Evolutionary conservation across 2,329 filamentous ascomycete species (phyloP), one percentile per base, ranked within the genome.

Genomic region (Pyrenophora teres): DNA sequence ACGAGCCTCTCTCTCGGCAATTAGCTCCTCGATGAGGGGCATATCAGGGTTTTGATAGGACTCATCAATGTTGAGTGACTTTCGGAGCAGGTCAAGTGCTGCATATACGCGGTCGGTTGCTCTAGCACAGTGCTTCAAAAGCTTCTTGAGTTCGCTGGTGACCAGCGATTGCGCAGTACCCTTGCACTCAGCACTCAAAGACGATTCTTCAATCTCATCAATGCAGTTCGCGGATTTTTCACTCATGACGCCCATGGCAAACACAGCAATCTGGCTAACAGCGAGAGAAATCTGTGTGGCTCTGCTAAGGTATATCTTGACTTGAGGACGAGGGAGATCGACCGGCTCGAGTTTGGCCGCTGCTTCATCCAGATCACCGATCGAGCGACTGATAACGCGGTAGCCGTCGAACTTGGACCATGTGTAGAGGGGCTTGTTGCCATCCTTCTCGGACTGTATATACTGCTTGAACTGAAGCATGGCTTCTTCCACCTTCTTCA

Each of bases 341-440:
- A 32, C 30, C 13, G 27, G 16, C 3, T 42, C 42, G 33, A 62
- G 41, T 6, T 43, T 30, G 16, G n/a, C 18, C 8, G 31, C 40
- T 15, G 44, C 39, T 7, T 49, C 31, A 3, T 49, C 50, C 2
- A 65, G 56, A 13, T 40, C 18, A 12, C 30, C 16, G 15, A 56
- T 43, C 2, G 56, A 45, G 9, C 21, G 25, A 16, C 27, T 23
- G 1, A 63, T 37, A 6, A 16, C 9, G 15, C 21, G 18, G 13
- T 63, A 64, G 31, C 40, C 30, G 5, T 37, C 21, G 40, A 59
- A 63, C 18, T 41, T 54, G 6, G 36, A 10, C 61, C 63, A 65
- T 30, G 49, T 40, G 31, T 57, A 51, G 4, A 64, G 33, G 9
- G 59, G 54, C 45, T 59, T 56, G 23, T 51, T 30, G 5, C 50